Evolutionary conservation across 148 eudicot species (phyloP), one percentile per base, ranked within the genome.

Genomic region (Mesembryanthemum crystallinum): DNA sequence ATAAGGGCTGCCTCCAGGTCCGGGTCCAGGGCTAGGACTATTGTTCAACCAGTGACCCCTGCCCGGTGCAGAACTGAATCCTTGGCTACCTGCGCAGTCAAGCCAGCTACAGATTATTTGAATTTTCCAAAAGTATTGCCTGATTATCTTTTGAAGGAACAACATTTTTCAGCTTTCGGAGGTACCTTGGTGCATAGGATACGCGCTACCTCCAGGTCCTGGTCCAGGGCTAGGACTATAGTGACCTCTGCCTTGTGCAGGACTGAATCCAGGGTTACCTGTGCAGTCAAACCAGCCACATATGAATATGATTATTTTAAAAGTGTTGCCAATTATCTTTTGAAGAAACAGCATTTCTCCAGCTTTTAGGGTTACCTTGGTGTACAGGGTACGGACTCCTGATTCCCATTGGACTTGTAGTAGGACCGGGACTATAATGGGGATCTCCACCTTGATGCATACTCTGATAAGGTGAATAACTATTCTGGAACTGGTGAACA

Each of bases 361-460:
- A 15, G n/a, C 23, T 32, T 14, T 37, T 1, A 8, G 32, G 24
- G 29, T 45, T 79, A 76, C 83, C 83, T 72, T 79, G 87, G 68
- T 81, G 82, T 66, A 64, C 33, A 39, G 79, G 80, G 59, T 73
- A 78, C 73, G 88, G 84, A 76, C 69, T 71, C 64, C 74, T 63
- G 32, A 70, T 62, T 59, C 80, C 84, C 74, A 78, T 66, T 54
- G 92, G 82, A 81, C 76, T 73, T 73, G 79, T 35, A 21, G 74
- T 5, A 49, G 82, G 35, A 54, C 18, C 47, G 1, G 79, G 83
- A 54, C 78, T 81, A 63, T 70, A 64, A 70, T 65, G 77, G 15
- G 83, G 78, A 73, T 69, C 79, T 24, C 69, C 87, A 52, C 75
- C 71, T 80, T 73, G 89, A 49, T 79, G 82, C 75, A 69, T 69